Evolutionary conservation across 345 rosid species (phyloP), one percentile per base, ranked within the genome.

Genomic region (Melaleuca alternifolia): DNA sequence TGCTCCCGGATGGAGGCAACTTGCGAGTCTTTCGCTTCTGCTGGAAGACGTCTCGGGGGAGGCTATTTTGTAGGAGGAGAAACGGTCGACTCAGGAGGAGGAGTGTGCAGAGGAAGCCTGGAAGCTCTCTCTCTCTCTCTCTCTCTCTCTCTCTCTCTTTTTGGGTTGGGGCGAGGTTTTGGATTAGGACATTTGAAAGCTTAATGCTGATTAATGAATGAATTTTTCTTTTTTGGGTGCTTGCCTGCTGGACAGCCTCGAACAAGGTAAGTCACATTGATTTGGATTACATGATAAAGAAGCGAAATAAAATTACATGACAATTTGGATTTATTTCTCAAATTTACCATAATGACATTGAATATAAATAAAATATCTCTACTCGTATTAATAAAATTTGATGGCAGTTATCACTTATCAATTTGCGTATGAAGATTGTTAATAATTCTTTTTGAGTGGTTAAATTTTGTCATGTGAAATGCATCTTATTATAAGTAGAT

Each of bases 81-180:
- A 85, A 85, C 87, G 87, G 83, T 85, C 87, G 87, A 85, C 46
- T 62, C 28, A 6, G 54, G 71, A 50, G 24, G 85, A 75, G 84
- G 41, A 52, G 83, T 21, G 83, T 85, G 83, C 83, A 28, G 56
- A 51, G 87, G 65, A 85, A 85, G 87, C 56, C 83, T 37, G 24
- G 54, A 75, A 44, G 6, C 24, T 56, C 26, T 85, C 0, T 11
- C 48, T 28, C 8, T 54, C 30, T 51, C 1, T 6, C 3, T 54
- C 15, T 57, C 8, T 54, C 30, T 51, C 1, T 6, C 8, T 54
- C 30, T 51, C 1, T 6, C 3, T 54, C 15, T 57, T 84, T 24
- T 54, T 16, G 6, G 7, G 11, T 7, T 5, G 23, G 24, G 24
- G 57, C 7, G 21, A 28, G 30, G 30, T 15, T 41, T 41, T 41